phyloP scores from a whole-genome alignment of 768 basidiomycete genomes.

The Tylopilus rubrobrunneus region DNA sequence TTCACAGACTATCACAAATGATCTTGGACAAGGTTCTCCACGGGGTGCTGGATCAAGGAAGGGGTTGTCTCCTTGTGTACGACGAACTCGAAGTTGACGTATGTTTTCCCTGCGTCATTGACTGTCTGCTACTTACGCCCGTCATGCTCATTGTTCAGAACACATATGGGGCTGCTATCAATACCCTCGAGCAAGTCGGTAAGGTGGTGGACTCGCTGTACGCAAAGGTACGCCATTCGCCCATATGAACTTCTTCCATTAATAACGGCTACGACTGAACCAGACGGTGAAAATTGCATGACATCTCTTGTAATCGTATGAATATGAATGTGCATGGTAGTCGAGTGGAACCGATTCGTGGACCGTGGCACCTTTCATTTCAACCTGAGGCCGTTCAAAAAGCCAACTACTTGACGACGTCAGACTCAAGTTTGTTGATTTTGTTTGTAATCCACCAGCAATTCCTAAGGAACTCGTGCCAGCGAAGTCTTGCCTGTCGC shows the following conservation, averaged over 20 bases:
- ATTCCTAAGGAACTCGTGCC: too few species aligned
- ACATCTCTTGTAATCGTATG: conserved; percentile 4
- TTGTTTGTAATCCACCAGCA: too few species aligned
- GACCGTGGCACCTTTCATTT: too few species aligned
- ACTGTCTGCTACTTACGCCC: background rate
- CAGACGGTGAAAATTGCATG: conserved; percentile 45
- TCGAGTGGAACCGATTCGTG: background rate
- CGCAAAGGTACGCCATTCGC: conserved; percentile 55
- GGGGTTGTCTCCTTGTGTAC: conserved; percentile 88
- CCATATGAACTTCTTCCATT: background rate
- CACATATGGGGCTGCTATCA: conserved; percentile 84
- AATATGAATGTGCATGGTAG: background rate
- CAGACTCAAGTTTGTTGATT: too few species aligned
- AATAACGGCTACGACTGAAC: too few species aligned
- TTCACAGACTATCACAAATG: conserved; percentile 87
- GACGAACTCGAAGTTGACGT: conserved; percentile 85
- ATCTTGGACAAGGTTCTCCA: conserved; percentile 93
- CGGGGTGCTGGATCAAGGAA: conserved; percentile 95
- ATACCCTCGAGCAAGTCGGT: conserved; percentile 84
- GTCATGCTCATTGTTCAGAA: conserved; percentile 45
- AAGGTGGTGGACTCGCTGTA: conserved; percentile 95
- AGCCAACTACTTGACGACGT: too few species aligned
- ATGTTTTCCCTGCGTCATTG: conserved; percentile 29
- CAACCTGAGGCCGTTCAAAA: too few species aligned
- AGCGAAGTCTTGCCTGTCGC: too few species aligned